Base-by-base conservation (phyloP, 2,329 filamentous ascomycete species). In the Xylariaceae sp. region DNA sequence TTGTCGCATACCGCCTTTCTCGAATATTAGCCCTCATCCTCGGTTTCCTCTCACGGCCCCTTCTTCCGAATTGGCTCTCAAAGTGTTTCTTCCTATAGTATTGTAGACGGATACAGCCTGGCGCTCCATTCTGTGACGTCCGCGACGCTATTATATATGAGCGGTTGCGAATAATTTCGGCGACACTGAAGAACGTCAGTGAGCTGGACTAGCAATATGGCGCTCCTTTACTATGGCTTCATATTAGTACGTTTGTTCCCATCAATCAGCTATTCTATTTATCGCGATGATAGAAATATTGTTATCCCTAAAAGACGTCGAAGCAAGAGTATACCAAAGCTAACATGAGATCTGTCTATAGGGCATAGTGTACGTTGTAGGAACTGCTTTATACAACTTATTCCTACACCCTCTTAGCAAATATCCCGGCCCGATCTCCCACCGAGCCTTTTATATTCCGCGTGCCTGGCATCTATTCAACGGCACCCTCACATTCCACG, bases 361-460 rank as follows among this genome's bases (percentile, higher is more conserved):
- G 67, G 51, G 28, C 52, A 33, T 47, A n/a, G 24, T 57, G 12
- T 68, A 66, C 26, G 24, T 65, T 3, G 11, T 67, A 21, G 64
- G 59, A 48, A 53, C 3, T 16, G 36, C 53, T n/a, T 44, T 71
- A 31, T 69, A 71, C 52, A 67, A 69, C 26, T 26, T 73, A 6
- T 69, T 67, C 56, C 56, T 73, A 16, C 66, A 69, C 34, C 71
- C 70, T 6, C 61, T 73, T 8, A 45, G 58, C 3, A 37, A 48
- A 19, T 69, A 60, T 33, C 71, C 71, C 6, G 70, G 70, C 0
- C 71, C 70, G 2, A 43, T 73, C 17, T 62, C 64, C 7, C 64
- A 67, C 60, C 61, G 64, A 37, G 60, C 66, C 23, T 66, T 66
- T 3, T 46, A 26, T 36, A 23, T 69, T 2, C 69, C 69, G 12